These are phyloP conservation scores for Solanum corneliomulleri DNA, from an alignment of 257 asterid genomes.

Conservation along the genomic window DNA sequence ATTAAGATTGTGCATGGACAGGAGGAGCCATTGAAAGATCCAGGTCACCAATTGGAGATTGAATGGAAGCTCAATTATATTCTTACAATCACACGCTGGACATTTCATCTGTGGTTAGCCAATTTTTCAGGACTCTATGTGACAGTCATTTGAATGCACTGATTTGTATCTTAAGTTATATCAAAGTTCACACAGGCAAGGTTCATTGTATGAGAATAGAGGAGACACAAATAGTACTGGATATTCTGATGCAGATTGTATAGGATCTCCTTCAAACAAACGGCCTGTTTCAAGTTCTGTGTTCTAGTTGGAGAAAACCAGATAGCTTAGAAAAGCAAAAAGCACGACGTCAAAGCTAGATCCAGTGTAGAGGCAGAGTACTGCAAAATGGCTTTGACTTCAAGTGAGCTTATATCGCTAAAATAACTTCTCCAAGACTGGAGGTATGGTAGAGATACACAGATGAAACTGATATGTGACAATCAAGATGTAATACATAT, in stretches of 20 bases:
- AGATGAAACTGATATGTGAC: background rate
- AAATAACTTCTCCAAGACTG: background rate
- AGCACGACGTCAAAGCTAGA: background rate
- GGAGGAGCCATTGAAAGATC: background rate
- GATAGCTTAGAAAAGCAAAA: background rate
- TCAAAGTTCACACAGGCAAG: background rate
- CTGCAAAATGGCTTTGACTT: background rate
- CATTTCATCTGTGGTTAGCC: background rate
- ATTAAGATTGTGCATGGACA: background rate
- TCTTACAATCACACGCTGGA: background rate
- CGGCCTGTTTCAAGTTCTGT: background rate
- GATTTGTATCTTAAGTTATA: background rate
- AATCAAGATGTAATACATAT: background rate
- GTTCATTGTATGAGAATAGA: background rate
- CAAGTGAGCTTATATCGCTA: background rate
- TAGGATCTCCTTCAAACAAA: background rate
- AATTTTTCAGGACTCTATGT: background rate
- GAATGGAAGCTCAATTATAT: background rate
- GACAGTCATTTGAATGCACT: background rate
- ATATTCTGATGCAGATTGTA: background rate
- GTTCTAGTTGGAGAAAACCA: background rate
- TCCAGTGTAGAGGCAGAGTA: background rate
- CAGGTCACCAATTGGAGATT: background rate
- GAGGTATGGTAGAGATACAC: background rate
- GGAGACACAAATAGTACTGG: background rate